Conservation (phyloP, 768 basidiomycete genomes). For the Amanita rubescens region DNA sequence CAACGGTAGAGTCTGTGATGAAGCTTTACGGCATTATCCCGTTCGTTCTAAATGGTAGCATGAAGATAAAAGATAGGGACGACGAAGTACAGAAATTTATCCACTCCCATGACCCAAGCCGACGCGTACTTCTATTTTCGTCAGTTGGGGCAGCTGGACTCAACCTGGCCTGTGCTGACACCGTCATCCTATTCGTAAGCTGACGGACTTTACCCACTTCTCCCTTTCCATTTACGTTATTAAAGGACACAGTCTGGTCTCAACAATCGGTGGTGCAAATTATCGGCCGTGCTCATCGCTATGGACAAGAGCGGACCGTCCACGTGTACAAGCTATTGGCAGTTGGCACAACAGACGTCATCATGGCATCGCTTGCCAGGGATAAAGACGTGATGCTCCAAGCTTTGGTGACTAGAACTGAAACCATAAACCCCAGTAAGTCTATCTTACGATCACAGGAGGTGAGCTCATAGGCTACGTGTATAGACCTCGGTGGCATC, state of each 20-base stretch:
- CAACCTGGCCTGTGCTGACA: background rate
- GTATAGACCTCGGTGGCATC: no score
- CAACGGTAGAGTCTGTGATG: background rate
- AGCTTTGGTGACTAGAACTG: background rate
- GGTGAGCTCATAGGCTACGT: no score
- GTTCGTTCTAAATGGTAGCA: background rate
- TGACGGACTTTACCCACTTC: no score
- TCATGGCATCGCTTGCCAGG: background rate
- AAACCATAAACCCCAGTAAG: background rate
- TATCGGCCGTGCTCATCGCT: background rate
- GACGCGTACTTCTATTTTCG: background rate
- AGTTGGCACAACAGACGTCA: background rate
- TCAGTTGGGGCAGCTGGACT: background rate
- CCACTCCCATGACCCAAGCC: background rate
- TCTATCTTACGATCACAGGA: no score
- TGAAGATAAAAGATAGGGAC: background rate
- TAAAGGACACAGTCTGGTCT: background rate
- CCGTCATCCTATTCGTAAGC: background rate
- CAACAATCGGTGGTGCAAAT: background rate
- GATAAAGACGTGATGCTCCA: background rate
- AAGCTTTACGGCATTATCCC: background rate
- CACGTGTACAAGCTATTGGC: background rate
- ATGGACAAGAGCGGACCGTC: background rate
- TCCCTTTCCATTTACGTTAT: no score
- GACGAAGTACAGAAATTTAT: background rate